Base-by-base conservation (phyloP, 2,329 filamentous ascomycete species). In the Fusarium lyarnte region DNA sequence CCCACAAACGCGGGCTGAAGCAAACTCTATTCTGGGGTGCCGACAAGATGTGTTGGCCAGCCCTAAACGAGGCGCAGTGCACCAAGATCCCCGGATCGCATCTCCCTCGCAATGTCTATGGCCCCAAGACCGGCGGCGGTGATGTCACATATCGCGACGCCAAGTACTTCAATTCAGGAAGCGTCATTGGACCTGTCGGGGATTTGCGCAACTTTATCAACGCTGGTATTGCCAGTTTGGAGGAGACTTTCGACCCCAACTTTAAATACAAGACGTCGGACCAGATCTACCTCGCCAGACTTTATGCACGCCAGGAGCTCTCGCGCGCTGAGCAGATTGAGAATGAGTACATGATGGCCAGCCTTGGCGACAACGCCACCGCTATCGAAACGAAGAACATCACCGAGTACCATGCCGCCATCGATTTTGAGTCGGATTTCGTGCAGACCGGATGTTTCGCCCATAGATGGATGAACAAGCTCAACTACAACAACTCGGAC, bases 131-230 rank as follows among this genome's bases (percentile, higher is more conserved):
- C 6, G 80, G 81, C 45, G 76, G 76, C 16, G 80, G 81, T 13
- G 76, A 79, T 7, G 74, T 79, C 58, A 43, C 61, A 21, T 76
- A 76, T 42, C 76, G 77, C n/a, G 79, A 82, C 36, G 81, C 83
- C 12, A 80, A 80, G 25, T 85, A 80, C 79, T 78, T 85, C 38
- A 85, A 85, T 75, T 85, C 84, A 8, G 84, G 84, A n/a, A 84
- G 83, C 21, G 79, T 85, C 31, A 84, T 85, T 51, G 84, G 82
- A 2, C 83, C 83, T 3, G 69, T 82, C 23, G 74, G 72, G 10
- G 78, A 81, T 29, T 11, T 81, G 61, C 76, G 70, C 57, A 72
- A 64, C 16, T 74, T 79, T 14, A 67, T 81, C 29, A 51, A 74
- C 9, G 79, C 73, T 11, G 74, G 75, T 23, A 73, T 80, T 47